Base-by-base conservation (phyloP, 2,329 filamentous ascomycete species). In the Anthostomella pinea region DNA sequence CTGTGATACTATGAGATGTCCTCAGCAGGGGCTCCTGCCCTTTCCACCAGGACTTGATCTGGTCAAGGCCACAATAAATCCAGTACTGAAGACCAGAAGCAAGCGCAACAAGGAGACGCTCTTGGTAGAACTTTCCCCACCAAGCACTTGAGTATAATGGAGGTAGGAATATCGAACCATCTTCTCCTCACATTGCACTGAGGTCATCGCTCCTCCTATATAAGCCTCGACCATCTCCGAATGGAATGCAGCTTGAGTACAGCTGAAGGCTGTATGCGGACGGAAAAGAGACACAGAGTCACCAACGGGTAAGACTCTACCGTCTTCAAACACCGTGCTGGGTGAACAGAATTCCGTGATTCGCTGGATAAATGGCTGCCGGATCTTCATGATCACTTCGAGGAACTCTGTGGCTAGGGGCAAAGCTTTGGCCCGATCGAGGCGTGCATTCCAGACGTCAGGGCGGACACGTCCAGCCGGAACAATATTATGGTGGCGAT, bases 181-280 rank as follows among this genome's bases (percentile, higher is more conserved):
- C 7, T 35, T 33, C 10, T 43, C 30, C 29, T 47, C 44, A 33
- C 38, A 47, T 19, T 38, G 18, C 6, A 19, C 6, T 16, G 35
- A 16, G 22, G 40, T 21, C 11, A 45, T 43, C 29, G 33, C 31
- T 2, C 43, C 43, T 6, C 24, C 8, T 10, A 37, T 13, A 22
- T 41, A 35, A 13, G 73, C 68, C 5, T 27, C 30, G 5, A 43
- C 24, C 30, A 15, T 13, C 7, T 41, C 16, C 8, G 39, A 22
- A 15, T 46, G 37, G 25, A 38, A 46, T 8, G 46, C 46, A 4
- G 46, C 30, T 22, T 47, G 34, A 3, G 38, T 25, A 13, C 21
- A 28, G 29, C 41, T 39, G 6, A 43, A 19, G 3, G 18, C 37
- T 8, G 31, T 29, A 11, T 46, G 40, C 3, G 32, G 43, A 2